Percentiles rank a stretch among this genome's conserved stretches.
Evolutionary conservation across 2,329 filamentous ascomycete species (phyloP).

Genomic region (Colletotrichum echinochloae): DNA sequence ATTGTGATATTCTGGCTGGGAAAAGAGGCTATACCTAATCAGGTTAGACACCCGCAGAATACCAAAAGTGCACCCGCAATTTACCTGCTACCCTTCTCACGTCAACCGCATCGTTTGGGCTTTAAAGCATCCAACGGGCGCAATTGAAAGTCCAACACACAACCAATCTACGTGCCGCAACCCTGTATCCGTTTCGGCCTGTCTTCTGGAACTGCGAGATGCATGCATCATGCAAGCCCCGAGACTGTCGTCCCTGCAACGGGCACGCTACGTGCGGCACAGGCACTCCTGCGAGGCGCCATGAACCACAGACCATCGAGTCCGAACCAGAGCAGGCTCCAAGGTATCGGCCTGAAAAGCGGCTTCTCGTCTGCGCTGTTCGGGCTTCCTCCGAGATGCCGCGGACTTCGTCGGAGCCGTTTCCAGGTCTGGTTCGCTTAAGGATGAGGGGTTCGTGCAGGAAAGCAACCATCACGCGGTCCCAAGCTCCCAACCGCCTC

Average conservation of each 20-base stretch:
- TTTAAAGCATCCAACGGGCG: background rate
- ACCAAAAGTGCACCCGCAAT: no score
- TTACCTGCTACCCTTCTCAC: no score
- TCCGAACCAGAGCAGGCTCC: background rate
- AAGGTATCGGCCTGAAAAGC: background rate
- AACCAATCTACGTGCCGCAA: background rate
- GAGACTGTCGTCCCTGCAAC: background rate
- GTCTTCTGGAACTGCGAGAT: background rate
- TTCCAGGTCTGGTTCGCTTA: background rate
- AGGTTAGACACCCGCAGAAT: no score
- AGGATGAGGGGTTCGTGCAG: constrained; percentile 5
- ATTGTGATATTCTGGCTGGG: no score
- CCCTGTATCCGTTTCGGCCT: constrained; percentile 2
- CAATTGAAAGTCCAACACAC: background rate
- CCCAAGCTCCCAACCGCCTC: background rate
- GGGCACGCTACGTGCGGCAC: constrained; percentile 1
- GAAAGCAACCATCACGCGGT: constrained; percentile 8
- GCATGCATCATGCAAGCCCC: background rate
- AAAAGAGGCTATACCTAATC: no score
- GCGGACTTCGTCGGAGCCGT: background rate
- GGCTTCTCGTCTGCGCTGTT: background rate
- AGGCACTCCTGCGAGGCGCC: background rate
- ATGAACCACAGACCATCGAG: background rate
- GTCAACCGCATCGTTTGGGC: background rate
- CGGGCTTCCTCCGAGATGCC: background rate